A percentile compares a stretch with the other conserved stretches of the same genome.
phyloP scores from a whole-genome alignment of 306 rosid genomes.

The Trifolium repens region DNA sequence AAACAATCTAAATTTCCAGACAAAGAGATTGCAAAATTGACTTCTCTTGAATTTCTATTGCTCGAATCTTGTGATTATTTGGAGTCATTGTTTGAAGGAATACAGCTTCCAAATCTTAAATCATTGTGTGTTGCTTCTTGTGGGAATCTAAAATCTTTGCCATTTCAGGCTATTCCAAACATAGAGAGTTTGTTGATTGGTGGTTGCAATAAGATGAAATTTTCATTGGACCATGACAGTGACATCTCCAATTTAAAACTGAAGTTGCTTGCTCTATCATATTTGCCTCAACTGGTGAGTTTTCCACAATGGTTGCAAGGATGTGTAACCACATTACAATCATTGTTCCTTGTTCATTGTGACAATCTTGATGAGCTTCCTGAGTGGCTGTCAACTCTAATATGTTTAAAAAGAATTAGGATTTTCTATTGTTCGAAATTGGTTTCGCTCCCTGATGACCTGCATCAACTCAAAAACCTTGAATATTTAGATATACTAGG shows the following conservation, averaged over 20 bases:
- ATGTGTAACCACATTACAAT: background rate
- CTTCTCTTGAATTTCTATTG: background rate
- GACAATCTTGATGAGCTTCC: conserved; percentile 1
- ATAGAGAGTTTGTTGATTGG: background rate
- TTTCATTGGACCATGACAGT: background rate
- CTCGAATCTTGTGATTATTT: background rate
- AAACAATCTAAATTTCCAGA: background rate
- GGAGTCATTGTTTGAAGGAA: background rate
- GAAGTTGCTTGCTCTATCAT: background rate
- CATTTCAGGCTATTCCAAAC: background rate
- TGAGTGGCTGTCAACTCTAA: background rate
- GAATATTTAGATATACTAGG: background rate
- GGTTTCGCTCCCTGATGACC: background rate
- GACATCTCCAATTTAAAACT: background rate
- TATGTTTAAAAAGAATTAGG: too few relatives aligned
- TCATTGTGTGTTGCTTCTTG: background rate
- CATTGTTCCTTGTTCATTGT: fast-evolving
- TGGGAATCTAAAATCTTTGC: background rate
- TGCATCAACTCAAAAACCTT: background rate
- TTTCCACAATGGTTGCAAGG: conserved; percentile 22
- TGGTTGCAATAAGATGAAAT: background rate
- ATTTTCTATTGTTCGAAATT: background rate
- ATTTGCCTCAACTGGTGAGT: conserved; percentile 13
- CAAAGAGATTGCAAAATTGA: conserved; percentile 21
- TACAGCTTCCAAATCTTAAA: conserved; percentile 14